Evolutionary conservation across 1,284 basidiomycete genomes (phyloP).

Genomic region (Cutaneotrichosporon dermatis): DNA sequence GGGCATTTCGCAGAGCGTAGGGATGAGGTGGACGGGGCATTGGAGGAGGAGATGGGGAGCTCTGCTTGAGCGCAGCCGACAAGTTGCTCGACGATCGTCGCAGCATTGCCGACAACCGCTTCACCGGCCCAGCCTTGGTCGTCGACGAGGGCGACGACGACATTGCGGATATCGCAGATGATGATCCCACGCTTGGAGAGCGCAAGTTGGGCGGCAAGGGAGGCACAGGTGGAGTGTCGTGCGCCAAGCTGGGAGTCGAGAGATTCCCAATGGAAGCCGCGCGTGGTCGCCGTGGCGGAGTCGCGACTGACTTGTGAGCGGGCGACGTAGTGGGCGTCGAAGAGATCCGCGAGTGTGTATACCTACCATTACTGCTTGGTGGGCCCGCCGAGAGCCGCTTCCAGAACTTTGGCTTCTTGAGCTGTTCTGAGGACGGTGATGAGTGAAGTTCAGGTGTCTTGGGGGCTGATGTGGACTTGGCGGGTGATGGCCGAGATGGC

Average conservation of each 20-base stretch:
- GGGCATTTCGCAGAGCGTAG: neutral
- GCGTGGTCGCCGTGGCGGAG: conserved; percentile 18
- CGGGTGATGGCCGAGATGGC: neutral
- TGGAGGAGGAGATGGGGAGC: neutral
- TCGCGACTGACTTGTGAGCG: neutral
- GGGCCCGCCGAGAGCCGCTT: conserved; percentile 7
- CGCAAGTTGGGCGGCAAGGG: conserved; percentile 34
- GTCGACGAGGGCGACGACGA: conserved; percentile 5
- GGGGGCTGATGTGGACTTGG: neutral
- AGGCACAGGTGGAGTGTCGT: conserved; percentile 29
- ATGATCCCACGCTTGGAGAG: conserved; percentile 23
- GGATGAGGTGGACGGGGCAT: neutral
- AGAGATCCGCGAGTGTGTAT: neutral
- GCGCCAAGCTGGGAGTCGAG: neutral
- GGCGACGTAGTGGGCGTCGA: neutral
- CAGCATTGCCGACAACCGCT: conserved; percentile 19
- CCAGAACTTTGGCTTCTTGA: conserved; percentile 13
- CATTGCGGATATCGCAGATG: conserved; percentile 5
- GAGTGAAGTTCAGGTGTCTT: conserved; percentile 3
- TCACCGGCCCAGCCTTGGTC: conserved; percentile 15
- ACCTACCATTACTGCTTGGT: neutral
- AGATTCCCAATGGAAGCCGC: conserved; percentile 24
- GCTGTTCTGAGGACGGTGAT: conserved; percentile 6
- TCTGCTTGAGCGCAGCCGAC: conserved; percentile 8
- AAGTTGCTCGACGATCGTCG: conserved; percentile 35